A percentile compares a stretch with the other conserved stretches of the same genome.
Evolutionary conservation across 768 basidiomycete species (phyloP).

Genomic region (Daedaleopsis nitida): DNA sequence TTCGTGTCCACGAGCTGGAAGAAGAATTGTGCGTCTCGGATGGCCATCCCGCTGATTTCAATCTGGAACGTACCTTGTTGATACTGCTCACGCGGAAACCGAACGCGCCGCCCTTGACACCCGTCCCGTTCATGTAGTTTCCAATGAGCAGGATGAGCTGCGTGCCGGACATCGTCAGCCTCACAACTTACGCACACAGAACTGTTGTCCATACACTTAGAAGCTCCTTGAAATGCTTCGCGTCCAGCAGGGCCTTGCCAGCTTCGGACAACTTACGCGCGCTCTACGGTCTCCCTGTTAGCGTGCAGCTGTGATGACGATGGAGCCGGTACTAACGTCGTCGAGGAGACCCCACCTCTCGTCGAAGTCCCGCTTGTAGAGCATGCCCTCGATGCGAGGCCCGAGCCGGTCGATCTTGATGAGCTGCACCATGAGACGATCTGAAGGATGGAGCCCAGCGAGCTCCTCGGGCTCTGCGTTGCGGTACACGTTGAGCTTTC

Average conservation of each 20-base stretch:
- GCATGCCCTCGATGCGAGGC: slow-evolving; percentile 93
- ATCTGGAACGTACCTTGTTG: slow-evolving; percentile 66
- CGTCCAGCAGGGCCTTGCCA: slow-evolving; percentile 74
- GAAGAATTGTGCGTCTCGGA: background rate
- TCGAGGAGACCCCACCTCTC: slow-evolving; percentile 83
- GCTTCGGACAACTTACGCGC: slow-evolving; percentile 82
- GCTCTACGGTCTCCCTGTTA: slow-evolving; percentile 47
- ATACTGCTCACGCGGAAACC: slow-evolving; percentile 98
- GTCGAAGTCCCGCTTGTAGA: slow-evolving; percentile 86
- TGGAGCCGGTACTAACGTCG: slow-evolving; percentile 52
- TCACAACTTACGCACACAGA: background rate
- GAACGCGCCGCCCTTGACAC: slow-evolving; percentile 94
- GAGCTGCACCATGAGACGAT: slow-evolving; percentile 94
- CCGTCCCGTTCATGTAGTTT: slow-evolving; percentile 98
- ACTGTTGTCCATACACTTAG: slow-evolving; percentile 61
- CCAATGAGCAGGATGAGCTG: slow-evolving; percentile 92
- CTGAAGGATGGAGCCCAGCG: slow-evolving; percentile 86
- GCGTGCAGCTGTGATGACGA: slow-evolving; percentile 2
- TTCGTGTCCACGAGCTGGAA: slow-evolving; percentile 93
- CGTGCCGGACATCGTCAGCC: background rate
- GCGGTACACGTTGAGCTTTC: slow-evolving; percentile 87
- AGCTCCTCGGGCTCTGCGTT: slow-evolving; percentile 87
- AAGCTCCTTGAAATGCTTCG: slow-evolving; percentile 88
- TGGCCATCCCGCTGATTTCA: background rate
- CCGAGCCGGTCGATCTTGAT: slow-evolving; percentile 91